Base-by-base conservation (phyloP, 2,329 filamentous ascomycete genomes). In the Herpotrichia juniperi region DNA sequence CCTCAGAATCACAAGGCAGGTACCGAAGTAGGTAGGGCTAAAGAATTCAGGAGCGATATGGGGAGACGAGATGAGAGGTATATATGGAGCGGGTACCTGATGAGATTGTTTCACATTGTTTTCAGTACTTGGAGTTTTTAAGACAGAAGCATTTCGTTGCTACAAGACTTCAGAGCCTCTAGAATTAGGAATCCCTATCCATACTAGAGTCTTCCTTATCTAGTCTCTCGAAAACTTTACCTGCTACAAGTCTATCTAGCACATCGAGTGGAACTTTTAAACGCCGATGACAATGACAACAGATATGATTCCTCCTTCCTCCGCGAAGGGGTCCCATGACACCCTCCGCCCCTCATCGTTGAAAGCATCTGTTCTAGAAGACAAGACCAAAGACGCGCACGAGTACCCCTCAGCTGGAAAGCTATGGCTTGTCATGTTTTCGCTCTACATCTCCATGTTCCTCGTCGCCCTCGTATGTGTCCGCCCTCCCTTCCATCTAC, bases 381-480 rank as follows among this genome's bases (percentile, higher is more conserved):
- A 26, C 16, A 35, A 42, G 30, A 34, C 12, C 12, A 3, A 32
- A 16, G 30, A 46, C 14, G 4, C 12, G n/a, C 22, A 19, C 12
- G 43, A 46, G 42, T 54, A 54, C 42, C 47, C 47, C 9, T 30
- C 46, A 6, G 25, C 21, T 10, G 17, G 24, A 6, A 56, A 57
- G n/a, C 59, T 66, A 46, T 54, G 59, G 53, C 51, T 66, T 2
- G 37, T 66, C 46, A 56, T 68, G 47, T 31, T 59, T 19, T 60
- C 62, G 9, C 51, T 66, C 40, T 69, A 67, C 42, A 51, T 67
- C 16, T 55, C 62, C 24, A 59, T 68, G 42, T 67, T 68, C 48
- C 55, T 70, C 9, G 48, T 68, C 39, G 60, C 60, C 1, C 50
- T 68, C 19, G 55, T 56, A 58, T n/a, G 35, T 43, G 12, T 19